These are phyloP conservation scores for Hordeum vulgare DNA, from an alignment of 176 grass and related monocot species.

Conservation along the genomic window DNA sequence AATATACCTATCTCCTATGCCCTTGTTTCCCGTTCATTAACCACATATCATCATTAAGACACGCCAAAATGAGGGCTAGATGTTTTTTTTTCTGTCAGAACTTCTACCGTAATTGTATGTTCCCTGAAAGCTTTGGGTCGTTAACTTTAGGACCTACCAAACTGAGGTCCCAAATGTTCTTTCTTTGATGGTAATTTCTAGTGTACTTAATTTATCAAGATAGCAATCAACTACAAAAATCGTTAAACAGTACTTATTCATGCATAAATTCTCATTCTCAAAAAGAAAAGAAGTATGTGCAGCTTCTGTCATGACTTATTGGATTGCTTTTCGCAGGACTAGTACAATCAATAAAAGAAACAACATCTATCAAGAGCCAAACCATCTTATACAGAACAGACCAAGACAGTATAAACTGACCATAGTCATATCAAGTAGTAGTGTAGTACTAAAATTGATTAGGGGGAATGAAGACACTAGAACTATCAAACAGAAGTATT, in stretches of 20 bases:
- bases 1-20: neutral
- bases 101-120: neutral
- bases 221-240: neutral
- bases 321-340: neutral
- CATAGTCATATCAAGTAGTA: neutral
- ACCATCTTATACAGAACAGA: slow-evolving; percentile 6
- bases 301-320: neutral
- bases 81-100: neutral
- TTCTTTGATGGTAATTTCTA: neutral
- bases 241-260: neutral
- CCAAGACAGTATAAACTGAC: neutral
- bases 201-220: neutral
- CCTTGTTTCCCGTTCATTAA: neutral
- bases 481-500: slow-evolving; percentile 8
- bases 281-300: neutral
- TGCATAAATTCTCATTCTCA: neutral
- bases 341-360: neutral
- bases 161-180: neutral
- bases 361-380: slow-evolving; percentile 6
- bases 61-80: neutral
- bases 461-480: neutral
- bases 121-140: neutral
- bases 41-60: neutral
- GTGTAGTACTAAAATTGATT: neutral
- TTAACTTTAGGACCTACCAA: neutral